Evolutionary conservation across 2,329 filamentous ascomycete genomes (phyloP).

Genomic region (Botrytis tulipae): DNA sequence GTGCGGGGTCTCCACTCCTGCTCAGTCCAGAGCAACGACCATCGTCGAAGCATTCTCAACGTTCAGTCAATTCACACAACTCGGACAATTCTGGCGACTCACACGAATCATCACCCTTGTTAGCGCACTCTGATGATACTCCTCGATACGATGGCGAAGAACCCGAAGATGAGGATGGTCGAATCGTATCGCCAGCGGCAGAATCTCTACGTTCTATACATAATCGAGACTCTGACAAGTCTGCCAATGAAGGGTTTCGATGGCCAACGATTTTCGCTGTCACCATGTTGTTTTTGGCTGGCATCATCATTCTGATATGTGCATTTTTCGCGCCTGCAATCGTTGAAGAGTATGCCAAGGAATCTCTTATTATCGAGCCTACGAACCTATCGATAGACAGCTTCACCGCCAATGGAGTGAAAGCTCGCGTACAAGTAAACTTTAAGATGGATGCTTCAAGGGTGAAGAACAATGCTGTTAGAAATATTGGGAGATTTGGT

Average conservation of each 20-base stretch:
- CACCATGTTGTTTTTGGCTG: conserved; percentile 57
- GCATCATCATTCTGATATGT: conserved; percentile 69
- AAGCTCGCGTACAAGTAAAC: conserved; percentile 76
- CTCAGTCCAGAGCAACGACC: conserved; percentile 16
- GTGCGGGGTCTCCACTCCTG: conserved; percentile 20
- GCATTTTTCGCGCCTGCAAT: conserved; percentile 79
- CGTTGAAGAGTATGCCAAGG: conserved; percentile 81
- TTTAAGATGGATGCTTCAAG: conserved; percentile 77
- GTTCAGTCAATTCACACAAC: neutral
- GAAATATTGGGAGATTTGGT: conserved; percentile 71
- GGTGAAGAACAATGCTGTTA: conserved; percentile 68
- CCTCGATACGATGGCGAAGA: conserved; percentile 38
- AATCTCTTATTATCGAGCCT: conserved; percentile 78
- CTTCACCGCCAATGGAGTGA: conserved; percentile 75
- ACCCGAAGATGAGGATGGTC: conserved; percentile 25
- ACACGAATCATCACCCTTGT: conserved; percentile 40
- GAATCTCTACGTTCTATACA: conserved; percentile 40
- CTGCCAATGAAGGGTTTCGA: conserved; percentile 46
- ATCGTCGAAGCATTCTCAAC: conserved; percentile 17
- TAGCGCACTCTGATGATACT: conserved; percentile 35
- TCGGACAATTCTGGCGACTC: neutral
- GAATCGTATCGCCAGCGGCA: conserved; percentile 38
- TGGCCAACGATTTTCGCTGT: conserved; percentile 83
- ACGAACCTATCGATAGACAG: conserved; percentile 82
- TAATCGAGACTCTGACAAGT: conserved; percentile 33